Base-by-base conservation (phyloP, 352 stramenopile species). In the Pythium coloratum region DNA sequence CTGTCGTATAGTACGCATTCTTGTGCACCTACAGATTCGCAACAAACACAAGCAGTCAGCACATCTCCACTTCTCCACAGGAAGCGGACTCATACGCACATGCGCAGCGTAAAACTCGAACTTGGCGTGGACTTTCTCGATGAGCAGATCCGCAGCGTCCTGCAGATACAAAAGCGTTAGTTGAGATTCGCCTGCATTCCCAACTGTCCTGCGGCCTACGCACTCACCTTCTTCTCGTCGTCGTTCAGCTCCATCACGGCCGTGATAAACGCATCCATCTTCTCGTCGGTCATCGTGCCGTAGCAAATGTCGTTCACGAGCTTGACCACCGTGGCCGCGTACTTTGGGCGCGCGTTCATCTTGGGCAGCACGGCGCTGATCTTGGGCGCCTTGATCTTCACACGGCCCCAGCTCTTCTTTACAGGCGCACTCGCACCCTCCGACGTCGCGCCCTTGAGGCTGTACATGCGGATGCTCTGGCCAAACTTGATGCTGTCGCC, bases 401-500 rank as follows among this genome's bases (percentile, higher is more conserved):
- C 73, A 58, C 81, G 80, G 8, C 81, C 80, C 88, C 88, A 96
- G 13, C 77, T 84, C 46, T 93, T 94, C 69, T 96, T 96, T 38
- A 91, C 78, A 6, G 80, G 70, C 42, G 80, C 78, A 40, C 88
- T 96, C 30, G 71, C 76, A 13, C 86, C 84, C 3, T 89, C 77
- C 6, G 76, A 63, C 28, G 81, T 80, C 3, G 76, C 86, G 6
- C 88, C 88, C 54, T 94, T 94, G 18, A 96, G 58, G 18, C 91
- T 82, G 58, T 96, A 96, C 57, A 93, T 73, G 50, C 88, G 86
- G 20, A 94, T 82, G 70, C 88, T 96, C 64, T 96, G 88, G 9
- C 88, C 88, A 62, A 96, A 96, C 63, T 90, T 93, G 59, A 96
- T 76, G 9, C 90, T 76, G 57, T 96, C 88, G 65, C 87, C 87